Percentiles rank a stretch among this genome's conserved stretches.
Evolutionary conservation across 495 filamentous ascomycete species (phyloP).

Genomic region (Penicillium subrubescens): DNA sequence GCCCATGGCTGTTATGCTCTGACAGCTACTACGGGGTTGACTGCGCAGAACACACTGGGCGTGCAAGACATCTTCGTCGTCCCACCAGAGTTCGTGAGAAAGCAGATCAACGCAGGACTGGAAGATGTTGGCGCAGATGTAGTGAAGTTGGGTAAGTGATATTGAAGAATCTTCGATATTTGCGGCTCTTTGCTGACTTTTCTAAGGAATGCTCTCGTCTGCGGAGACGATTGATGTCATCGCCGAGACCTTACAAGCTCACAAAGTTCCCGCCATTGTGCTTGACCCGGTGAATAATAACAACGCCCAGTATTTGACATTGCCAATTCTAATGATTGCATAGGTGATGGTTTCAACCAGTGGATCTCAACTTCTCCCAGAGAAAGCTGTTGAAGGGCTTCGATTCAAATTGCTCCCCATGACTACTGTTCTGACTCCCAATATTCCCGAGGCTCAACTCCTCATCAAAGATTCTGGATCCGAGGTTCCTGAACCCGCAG

Average conservation of each 20-base stretch:
- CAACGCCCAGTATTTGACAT: neutral
- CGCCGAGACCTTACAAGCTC: constrained; percentile 62
- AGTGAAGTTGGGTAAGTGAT: constrained; percentile 77
- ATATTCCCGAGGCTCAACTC: constrained; percentile 83
- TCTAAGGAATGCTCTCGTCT: constrained; percentile 84
- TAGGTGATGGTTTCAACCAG: constrained; percentile 94
- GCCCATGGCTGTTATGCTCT: constrained; percentile 93
- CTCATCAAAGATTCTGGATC: constrained; percentile 63
- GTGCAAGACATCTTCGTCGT: constrained; percentile 80
- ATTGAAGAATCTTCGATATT: neutral
- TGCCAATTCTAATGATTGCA: constrained; percentile 14
- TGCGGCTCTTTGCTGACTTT: constrained; percentile 2
- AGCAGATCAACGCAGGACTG: constrained; percentile 82
- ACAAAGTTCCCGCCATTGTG: constrained; percentile 65
- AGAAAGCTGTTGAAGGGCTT: constrained; percentile 65
- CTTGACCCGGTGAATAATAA: constrained; percentile 72
- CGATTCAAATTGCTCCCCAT: constrained; percentile 69
- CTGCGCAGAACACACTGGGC: constrained; percentile 88
- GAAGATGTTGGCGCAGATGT: constrained; percentile 86
- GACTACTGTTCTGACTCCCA: constrained; percentile 84
- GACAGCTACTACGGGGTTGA: constrained; percentile 94
- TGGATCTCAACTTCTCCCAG: constrained; percentile 73
- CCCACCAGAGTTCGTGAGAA: constrained; percentile 74
- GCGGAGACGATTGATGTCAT: constrained; percentile 74
- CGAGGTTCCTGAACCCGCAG: constrained; percentile 50